A percentile compares a stretch with the other conserved stretches of the same genome.
phyloP scores from a whole-genome alignment of 441 rosid species.

The Capsella rubella region DNA sequence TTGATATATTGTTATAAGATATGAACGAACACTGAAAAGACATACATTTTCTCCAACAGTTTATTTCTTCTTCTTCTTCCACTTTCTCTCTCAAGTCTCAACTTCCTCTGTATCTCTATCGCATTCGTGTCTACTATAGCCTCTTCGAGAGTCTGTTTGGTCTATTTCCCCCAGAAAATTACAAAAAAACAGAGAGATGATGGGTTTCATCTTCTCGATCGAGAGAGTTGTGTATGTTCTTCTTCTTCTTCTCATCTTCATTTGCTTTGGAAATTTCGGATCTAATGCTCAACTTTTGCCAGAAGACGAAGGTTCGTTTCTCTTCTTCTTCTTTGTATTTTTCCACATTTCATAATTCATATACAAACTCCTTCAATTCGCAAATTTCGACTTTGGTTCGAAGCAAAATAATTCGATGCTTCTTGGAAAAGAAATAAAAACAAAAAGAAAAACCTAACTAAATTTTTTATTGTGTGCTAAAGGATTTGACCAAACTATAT shows the following conservation, averaged over 20 bases:
- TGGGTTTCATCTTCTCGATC: slow-evolving; percentile 45
- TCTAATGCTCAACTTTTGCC: slow-evolving; percentile 59
- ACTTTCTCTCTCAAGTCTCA: slow-evolving; percentile 5
- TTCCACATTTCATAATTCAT: background rate
- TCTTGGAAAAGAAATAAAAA: background rate
- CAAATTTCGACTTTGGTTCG: background rate
- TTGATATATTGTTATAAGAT: background rate
- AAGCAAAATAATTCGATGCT: background rate
- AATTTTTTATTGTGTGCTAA: no score
- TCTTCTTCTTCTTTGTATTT: background rate
- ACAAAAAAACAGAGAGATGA: slow-evolving; percentile 1
- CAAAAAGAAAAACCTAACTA: no score
- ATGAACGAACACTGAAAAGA: slow-evolving; percentile 6
- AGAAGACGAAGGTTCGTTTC: slow-evolving; percentile 55
- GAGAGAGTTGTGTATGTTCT: slow-evolving; percentile 33
- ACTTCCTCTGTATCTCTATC: background rate
- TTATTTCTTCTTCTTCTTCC: background rate
- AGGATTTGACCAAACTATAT: no score
- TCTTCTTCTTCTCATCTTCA: slow-evolving; percentile 40
- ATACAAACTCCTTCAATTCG: background rate
- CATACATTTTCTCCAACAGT: background rate
- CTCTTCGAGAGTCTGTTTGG: background rate
- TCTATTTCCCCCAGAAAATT: background rate
- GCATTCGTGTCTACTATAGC: background rate
- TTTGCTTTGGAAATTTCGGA: slow-evolving; percentile 42